Evolutionary conservation across 441 rosid species (phyloP).

Genomic region (Jatropha podagrica): DNA sequence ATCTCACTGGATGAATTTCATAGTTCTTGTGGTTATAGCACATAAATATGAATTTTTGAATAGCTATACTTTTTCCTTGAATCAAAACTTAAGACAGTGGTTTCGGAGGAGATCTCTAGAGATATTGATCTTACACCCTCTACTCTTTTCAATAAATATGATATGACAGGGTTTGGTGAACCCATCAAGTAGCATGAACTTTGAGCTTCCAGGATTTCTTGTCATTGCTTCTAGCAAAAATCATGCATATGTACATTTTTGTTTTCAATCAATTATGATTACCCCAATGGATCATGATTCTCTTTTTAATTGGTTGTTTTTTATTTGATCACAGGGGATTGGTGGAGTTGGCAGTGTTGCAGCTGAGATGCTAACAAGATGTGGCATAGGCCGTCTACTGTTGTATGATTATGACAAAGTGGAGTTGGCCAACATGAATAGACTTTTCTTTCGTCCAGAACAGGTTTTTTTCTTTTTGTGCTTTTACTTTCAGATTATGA

Average conservation of each 20-base stretch:
- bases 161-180: neutral
- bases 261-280: neutral
- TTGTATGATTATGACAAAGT: constrained; percentile 95
- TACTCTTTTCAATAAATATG: too few relatives aligned
- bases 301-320: constrained; percentile 2
- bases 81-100: too few relatives aligned
- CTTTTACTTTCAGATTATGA: neutral
- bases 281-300: constrained; percentile 3
- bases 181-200: neutral
- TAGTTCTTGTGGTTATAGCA: too few relatives aligned
- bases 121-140: too few relatives aligned
- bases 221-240: neutral
- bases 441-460: constrained; percentile 94
- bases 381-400: constrained; percentile 96
- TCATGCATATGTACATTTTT: neutral
- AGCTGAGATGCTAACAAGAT: constrained; percentile 97
- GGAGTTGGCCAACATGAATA: constrained; percentile 96
- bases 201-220: neutral
- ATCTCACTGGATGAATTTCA: too few relatives aligned
- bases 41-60: too few relatives aligned
- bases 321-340: constrained; percentile 56
- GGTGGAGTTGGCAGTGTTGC: constrained; percentile 99
- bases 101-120: too few relatives aligned
- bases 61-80: too few relatives aligned
- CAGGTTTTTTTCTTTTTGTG: constrained; percentile 51